Evolutionary conservation across 2,329 filamentous ascomycete genomes (phyloP).

Genomic region (Sporothrix pallida): DNA sequence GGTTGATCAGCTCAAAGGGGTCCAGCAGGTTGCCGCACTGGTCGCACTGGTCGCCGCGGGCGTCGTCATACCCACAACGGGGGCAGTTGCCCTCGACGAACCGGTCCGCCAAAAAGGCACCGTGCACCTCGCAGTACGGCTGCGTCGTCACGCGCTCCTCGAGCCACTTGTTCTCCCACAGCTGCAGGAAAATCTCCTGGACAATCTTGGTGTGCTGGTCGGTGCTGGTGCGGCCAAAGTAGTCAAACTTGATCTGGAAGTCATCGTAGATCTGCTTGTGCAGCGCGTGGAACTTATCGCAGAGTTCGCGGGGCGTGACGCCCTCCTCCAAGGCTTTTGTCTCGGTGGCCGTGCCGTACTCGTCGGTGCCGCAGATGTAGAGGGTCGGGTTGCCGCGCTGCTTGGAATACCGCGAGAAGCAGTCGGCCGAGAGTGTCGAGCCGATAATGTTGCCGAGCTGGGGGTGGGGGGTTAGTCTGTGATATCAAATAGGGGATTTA

Average conservation of each 20-base stretch:
- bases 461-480: neutral
- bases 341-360: constrained; percentile 91
- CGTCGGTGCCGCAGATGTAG: constrained; percentile 72
- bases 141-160: constrained; percentile 87
- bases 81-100: constrained; percentile 81
- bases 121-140: constrained; percentile 76
- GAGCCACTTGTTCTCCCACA: constrained; percentile 87
- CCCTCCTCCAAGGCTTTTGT: constrained; percentile 91
- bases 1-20: constrained; percentile 77
- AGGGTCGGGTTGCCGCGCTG: constrained; percentile 79
- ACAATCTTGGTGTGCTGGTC: constrained; percentile 88
- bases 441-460: constrained; percentile 82
- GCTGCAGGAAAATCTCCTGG: constrained; percentile 84
- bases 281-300: constrained; percentile 88
- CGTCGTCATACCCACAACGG: constrained; percentile 73
- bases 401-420: constrained; percentile 81
- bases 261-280: constrained; percentile 92
- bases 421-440: constrained; percentile 85
- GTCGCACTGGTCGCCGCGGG: constrained; percentile 68
- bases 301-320: constrained; percentile 76
- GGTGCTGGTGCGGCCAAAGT: constrained; percentile 92
- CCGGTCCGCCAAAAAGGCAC: constrained; percentile 79
- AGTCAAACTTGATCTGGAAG: constrained; percentile 94
- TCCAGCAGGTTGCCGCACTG: constrained; percentile 75
- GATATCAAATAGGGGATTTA: too few species aligned